Evolutionary conservation across 1,139 yeast genomes (phyloP).

Genomic region (Candida tropicalis): DNA sequence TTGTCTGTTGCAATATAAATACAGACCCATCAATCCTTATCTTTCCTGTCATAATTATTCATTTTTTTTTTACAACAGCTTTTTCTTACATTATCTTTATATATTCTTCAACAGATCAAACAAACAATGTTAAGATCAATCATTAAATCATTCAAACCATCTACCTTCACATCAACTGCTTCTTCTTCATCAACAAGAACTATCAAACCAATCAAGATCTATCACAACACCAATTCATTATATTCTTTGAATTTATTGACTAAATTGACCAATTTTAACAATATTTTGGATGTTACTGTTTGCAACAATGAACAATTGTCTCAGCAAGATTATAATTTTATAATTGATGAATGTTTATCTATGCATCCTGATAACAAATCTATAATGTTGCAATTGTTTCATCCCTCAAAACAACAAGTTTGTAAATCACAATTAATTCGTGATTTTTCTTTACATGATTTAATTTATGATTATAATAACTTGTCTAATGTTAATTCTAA

Average conservation of each 20-base stretch:
- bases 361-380: constrained; percentile 48
- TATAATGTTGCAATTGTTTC: constrained; percentile 30
- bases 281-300: constrained; percentile 20
- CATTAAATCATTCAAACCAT: neutral
- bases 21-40: no score
- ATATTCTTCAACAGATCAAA: neutral
- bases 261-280: constrained; percentile 18
- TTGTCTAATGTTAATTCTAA: constrained; percentile 15
- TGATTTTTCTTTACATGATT: constrained; percentile 15
- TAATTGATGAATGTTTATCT: constrained; percentile 39
- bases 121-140: neutral
- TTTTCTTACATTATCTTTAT: no score
- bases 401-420: constrained; percentile 7
- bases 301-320: constrained; percentile 28
- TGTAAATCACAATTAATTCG: constrained; percentile 17
- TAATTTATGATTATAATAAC: constrained; percentile 11
- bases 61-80: no score
- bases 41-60: no score
- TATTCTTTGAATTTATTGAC: constrained; percentile 30
- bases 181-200: neutral
- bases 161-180: neutral
- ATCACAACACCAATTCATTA: constrained; percentile 32
- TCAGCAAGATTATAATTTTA: constrained; percentile 35
- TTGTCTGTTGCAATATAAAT: no score
- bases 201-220: constrained; percentile 27